phyloP scores from a whole-genome alignment of 192 early-diverging fungal genomes.

The Gonapodya prolifera region DNA sequence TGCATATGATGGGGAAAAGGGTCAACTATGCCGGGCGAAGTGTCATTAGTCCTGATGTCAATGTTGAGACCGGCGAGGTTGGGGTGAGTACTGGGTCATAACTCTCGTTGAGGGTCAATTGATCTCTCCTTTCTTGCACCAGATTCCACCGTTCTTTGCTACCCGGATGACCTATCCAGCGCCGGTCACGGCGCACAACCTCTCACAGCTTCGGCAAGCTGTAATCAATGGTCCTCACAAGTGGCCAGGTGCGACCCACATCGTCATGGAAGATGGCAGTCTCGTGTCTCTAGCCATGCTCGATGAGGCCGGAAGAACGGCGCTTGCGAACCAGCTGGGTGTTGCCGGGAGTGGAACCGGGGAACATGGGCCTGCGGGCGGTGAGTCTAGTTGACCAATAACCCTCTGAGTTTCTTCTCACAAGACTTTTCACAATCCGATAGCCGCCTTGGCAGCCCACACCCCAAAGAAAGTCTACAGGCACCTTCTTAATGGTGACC shows the following conservation, averaged over 20 bases:
- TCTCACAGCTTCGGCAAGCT: conserved; percentile 74
- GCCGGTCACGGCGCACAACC: conserved; percentile 91
- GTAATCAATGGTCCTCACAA: conserved; percentile 90
- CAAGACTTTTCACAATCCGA: no score
- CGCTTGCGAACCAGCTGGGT: conserved; percentile 81
- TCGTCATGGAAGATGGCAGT: conserved; percentile 92
- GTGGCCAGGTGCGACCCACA: conserved; percentile 93
- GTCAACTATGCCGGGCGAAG: conserved; percentile 97
- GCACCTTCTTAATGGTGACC: conserved; percentile 93
- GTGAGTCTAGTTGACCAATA: neutral
- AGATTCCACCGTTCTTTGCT: conserved; percentile 90
- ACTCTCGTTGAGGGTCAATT: conserved; percentile 1
- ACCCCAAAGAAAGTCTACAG: conserved; percentile 83
- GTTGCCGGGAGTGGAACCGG: neutral
- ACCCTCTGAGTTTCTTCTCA: neutral
- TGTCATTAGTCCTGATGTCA: conserved; percentile 96
- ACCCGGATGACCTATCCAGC: conserved; percentile 91
- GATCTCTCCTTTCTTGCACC: neutral
- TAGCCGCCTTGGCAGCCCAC: neutral
- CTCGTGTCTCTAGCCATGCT: conserved; percentile 66
- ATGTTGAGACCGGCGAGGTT: conserved; percentile 95
- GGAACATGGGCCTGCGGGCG: neutral
- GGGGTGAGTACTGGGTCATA: conserved; percentile 26
- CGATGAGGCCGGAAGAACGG: conserved; percentile 77
- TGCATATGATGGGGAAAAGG: conserved; percentile 99